Evolutionary conservation across 495 filamentous ascomycete species (phyloP).

Genomic region (Astrothelium subdiscretum): DNA sequence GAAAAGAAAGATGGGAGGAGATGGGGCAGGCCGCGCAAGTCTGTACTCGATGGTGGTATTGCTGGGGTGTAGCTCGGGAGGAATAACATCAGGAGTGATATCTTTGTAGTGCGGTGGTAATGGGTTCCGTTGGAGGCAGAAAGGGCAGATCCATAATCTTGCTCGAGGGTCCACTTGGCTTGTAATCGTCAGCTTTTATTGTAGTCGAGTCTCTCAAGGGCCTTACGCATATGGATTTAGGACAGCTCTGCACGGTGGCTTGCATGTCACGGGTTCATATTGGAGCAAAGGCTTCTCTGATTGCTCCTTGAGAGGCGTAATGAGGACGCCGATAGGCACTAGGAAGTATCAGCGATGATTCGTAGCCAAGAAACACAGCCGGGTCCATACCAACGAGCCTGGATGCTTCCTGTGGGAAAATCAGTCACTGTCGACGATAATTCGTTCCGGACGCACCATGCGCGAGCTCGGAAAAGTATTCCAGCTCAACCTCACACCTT

Average conservation of each 20-base stretch:
- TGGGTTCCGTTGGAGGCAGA: conserved; percentile 90
- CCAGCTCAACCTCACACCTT: conserved; percentile 96
- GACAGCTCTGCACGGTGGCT: conserved; percentile 88
- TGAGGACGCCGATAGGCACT: conserved; percentile 92
- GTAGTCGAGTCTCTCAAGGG: not conserved
- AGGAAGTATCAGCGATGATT: conserved; percentile 4
- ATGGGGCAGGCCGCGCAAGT: conserved; percentile 81
- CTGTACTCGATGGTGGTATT: conserved; percentile 98
- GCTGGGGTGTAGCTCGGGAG: conserved; percentile 82
- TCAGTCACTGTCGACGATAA: not conserved
- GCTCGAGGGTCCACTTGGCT: conserved; percentile 94
- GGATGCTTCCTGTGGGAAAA: conserved; percentile 56
- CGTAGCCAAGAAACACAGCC: not conserved
- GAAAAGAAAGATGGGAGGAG: conserved; percentile 93
- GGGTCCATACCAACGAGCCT: conserved; percentile 55
- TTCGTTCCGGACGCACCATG: conserved; percentile 51
- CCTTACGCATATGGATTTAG: conserved; percentile 65
- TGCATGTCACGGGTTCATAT: conserved; percentile 97
- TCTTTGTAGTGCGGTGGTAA: conserved; percentile 98
- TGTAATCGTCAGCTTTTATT: not conserved
- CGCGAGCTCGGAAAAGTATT: conserved; percentile 98
- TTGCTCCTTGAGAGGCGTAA: conserved; percentile 95
- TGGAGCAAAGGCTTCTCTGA: conserved; percentile 70
- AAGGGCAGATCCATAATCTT: conserved; percentile 95
- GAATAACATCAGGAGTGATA: conserved; percentile 88